These are phyloP conservation scores for Comarum palustre DNA, from an alignment of 306 rosid genomes.

Conservation along the genomic window DNA sequence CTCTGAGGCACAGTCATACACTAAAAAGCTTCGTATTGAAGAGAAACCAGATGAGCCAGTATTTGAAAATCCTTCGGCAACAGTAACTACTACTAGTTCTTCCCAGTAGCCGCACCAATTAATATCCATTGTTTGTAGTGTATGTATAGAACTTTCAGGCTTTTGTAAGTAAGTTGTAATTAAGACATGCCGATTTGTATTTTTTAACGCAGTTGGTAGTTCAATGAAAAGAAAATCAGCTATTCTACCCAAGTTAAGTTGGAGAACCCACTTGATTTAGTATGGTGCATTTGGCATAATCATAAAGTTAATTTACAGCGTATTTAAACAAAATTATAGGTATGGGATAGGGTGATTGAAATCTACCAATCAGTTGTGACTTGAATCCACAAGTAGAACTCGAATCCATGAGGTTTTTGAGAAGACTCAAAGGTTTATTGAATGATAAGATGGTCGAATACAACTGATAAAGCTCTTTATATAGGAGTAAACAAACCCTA, in stretches of 20 bases:
- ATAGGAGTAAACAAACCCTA: too few relatives aligned
- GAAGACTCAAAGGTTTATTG: too few relatives aligned
- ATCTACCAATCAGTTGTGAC: too few relatives aligned
- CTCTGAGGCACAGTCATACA: conserved; percentile 3
- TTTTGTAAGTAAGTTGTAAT: conserved; percentile 8
- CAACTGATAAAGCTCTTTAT: too few relatives aligned
- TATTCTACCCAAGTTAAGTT: neutral
- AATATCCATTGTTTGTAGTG: neutral
- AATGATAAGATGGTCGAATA: too few relatives aligned
- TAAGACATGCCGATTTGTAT: conserved; percentile 5
- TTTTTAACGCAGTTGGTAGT: neutral
- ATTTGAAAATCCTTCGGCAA: conserved; percentile 17
- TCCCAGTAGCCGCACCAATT: neutral
- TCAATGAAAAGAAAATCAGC: conserved; percentile 14
- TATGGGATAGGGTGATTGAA: too few relatives aligned
- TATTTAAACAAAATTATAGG: too few relatives aligned
- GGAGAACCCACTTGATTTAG: neutral
- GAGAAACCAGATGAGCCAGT: conserved; percentile 22
- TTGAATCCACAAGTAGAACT: too few relatives aligned
- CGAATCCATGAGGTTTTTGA: too few relatives aligned
- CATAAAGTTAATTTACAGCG: neutral
- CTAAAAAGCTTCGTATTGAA: conserved; percentile 27
- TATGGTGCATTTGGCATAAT: neutral
- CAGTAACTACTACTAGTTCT: neutral
- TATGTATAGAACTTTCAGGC: neutral